A percentile compares a stretch with the other conserved stretches of the same genome.
Conservation (phyloP, 306 rosid species). For the Cucurbita pepo region DNA sequence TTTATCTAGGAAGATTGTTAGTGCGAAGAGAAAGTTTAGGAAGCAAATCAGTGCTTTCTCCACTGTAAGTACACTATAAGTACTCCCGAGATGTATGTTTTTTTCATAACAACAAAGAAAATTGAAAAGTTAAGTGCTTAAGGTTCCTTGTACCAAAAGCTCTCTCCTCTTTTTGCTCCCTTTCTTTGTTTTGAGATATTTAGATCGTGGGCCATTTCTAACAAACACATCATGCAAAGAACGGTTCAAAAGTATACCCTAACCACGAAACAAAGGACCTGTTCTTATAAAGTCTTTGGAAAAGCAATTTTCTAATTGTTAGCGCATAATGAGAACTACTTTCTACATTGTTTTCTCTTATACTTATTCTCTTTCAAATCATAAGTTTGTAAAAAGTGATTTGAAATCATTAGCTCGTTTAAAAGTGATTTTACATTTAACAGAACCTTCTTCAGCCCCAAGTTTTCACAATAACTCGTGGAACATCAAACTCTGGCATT, state of each 20-base stretch:
- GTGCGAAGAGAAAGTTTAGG: no score
- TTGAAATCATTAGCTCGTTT: background rate
- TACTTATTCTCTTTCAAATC: background rate
- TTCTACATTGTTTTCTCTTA: background rate
- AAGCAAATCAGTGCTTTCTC: no score
- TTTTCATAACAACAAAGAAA: no score
- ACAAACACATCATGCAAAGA: no score
- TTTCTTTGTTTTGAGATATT: no score
- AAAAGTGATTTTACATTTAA: background rate
- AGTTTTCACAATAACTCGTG: background rate
- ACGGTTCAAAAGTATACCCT: background rate
- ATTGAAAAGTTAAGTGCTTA: no score
- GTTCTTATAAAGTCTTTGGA: background rate
- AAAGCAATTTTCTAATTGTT: background rate
- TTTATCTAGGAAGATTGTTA: no score
- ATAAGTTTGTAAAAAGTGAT: background rate
- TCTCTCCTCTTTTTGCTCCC: no score
- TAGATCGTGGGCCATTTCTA: no score
- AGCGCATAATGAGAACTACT: background rate
- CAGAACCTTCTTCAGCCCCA: background rate
- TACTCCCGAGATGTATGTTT: no score
- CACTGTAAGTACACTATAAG: no score
- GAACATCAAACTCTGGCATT: background rate
- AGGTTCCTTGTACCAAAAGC: no score
- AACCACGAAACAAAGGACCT: background rate